These are phyloP conservation scores for Teratosphaeria nubilosa DNA, from an alignment of 2,329 filamentous ascomycete genomes.

Conservation along the genomic window DNA sequence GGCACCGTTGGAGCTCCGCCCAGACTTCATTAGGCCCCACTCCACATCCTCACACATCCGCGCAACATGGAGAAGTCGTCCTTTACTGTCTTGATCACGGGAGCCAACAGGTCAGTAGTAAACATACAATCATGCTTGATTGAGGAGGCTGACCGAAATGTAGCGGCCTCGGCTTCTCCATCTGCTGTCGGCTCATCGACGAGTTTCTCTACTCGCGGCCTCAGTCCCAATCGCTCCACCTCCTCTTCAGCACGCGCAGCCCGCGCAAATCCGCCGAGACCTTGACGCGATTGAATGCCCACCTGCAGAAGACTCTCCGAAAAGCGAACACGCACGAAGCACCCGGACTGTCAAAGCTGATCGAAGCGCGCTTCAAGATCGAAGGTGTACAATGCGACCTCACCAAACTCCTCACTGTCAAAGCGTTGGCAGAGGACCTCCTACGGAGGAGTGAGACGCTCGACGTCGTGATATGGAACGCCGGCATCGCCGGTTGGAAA, in stretches of 20 bases:
- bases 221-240: constrained; percentile 57
- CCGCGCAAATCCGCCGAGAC: constrained; percentile 64
- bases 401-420: constrained; percentile 44
- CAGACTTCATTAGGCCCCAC: no score
- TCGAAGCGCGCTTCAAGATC: constrained; percentile 39
- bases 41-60: no score
- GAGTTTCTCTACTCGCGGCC: constrained; percentile 69
- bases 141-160: constrained; percentile 4
- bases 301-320: constrained; percentile 44
- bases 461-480: constrained; percentile 74
- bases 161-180: constrained; percentile 80
- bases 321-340: constrained; percentile 23
- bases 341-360: constrained; percentile 30
- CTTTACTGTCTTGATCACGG: constrained; percentile 62
- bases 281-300: constrained; percentile 38
- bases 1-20: no score
- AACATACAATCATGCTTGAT: neutral
- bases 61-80: constrained; percentile 7
- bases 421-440: constrained; percentile 43
- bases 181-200: constrained; percentile 76
- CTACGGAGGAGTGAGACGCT: constrained; percentile 55
- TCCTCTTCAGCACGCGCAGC: constrained; percentile 77
- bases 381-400: constrained; percentile 50
- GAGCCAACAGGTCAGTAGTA: constrained; percentile 64
- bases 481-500: constrained; percentile 77